These are phyloP conservation scores for Podosphaera xanthii DNA, from an alignment of 2,329 filamentous ascomycete species.

Conservation along the genomic window DNA sequence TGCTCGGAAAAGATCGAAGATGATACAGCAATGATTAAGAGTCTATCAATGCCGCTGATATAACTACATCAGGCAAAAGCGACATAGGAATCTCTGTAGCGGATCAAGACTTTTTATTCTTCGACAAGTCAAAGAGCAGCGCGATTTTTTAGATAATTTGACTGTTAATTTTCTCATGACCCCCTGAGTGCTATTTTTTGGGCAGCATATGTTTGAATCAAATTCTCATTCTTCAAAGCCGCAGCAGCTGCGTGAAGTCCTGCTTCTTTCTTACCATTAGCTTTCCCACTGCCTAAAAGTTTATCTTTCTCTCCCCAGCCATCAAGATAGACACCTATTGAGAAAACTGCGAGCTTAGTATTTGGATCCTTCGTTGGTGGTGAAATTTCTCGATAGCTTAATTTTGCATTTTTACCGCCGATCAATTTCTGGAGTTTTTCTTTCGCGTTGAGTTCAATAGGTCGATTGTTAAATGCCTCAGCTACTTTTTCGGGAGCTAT, in stretches of 20 bases:
- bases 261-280: constrained; percentile 44
- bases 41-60: too few relatives aligned
- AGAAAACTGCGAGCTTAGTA: constrained; percentile 32
- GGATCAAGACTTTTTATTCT: too few relatives aligned
- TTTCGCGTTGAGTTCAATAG: constrained; percentile 23
- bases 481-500: background rate
- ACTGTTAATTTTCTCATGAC: constrained; percentile 4
- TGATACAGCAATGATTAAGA: too few relatives aligned
- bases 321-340: constrained; percentile 39
- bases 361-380: constrained; percentile 30
- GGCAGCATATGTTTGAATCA: constrained; percentile 25
- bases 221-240: constrained; percentile 42
- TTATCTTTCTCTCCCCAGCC: constrained; percentile 45
- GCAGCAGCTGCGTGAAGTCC: constrained; percentile 39
- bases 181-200: constrained; percentile 16
- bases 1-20: too few relatives aligned
- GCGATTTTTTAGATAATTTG: too few relatives aligned
- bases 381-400: constrained; percentile 37
- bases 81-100: too few relatives aligned
- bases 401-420: constrained; percentile 26
- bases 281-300: constrained; percentile 39
- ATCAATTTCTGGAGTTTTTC: constrained; percentile 28
- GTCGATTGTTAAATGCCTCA: constrained; percentile 1
- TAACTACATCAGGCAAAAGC: too few relatives aligned
- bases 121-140: too few relatives aligned